These are phyloP conservation scores for Annona squamosa DNA, from an alignment of 164 flowering plant genomes.

Conservation along the genomic window DNA sequence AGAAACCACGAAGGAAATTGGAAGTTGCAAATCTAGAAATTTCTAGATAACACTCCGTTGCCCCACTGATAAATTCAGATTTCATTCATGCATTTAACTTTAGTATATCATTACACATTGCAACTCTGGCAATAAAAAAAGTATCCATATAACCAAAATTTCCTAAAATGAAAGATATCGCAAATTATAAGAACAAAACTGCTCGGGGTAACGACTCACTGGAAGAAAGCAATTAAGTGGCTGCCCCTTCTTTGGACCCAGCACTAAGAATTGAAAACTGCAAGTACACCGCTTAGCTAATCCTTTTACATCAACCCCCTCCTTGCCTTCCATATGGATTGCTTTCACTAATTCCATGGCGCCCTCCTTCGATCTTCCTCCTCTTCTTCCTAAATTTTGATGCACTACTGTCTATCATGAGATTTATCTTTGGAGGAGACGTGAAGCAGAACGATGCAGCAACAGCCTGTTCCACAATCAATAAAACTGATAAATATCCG, in stretches of 20 bases:
- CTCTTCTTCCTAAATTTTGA: conserved; percentile 71
- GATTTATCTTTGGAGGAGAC: conserved; percentile 70
- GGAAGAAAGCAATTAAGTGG: not conserved
- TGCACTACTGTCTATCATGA: conserved; percentile 73
- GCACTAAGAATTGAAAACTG: too few relatives aligned
- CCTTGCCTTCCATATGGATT: conserved; percentile 54
- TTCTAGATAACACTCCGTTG: too few relatives aligned
- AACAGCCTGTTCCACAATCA: conserved; percentile 49
- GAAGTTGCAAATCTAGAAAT: too few relatives aligned
- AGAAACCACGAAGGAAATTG: too few relatives aligned
- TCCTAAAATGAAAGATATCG: not conserved
- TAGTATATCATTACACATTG: too few relatives aligned
- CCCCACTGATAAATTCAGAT: too few relatives aligned
- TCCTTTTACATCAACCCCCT: conserved; percentile 22
- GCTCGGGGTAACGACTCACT: not conserved
- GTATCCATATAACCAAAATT: not conserved
- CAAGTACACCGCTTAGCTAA: conserved; percentile 29
- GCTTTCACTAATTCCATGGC: conserved; percentile 50
- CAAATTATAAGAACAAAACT: not conserved
- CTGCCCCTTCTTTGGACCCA: not conserved
- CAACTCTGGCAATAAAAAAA: too few relatives aligned
- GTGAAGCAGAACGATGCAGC: conserved; percentile 90
- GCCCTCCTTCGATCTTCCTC: conserved; percentile 37
- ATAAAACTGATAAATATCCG: not conserved
- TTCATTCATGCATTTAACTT: too few relatives aligned